These are phyloP conservation scores for Capronia americana DNA, from an alignment of 2,329 filamentous ascomycete genomes.

Conservation along the genomic window DNA sequence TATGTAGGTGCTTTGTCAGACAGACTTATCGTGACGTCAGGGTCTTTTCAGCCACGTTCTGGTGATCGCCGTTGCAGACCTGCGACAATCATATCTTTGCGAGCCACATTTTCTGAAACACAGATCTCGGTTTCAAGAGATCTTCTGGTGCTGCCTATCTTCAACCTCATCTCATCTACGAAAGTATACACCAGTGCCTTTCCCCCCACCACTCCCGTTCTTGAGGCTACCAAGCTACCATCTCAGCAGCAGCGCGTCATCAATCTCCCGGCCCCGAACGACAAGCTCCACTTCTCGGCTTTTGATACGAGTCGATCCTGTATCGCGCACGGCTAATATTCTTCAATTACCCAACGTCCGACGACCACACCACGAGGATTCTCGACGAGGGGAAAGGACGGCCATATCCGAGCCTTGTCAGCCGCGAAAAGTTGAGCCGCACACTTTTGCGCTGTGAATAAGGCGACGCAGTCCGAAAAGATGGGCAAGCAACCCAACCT, in stretches of 20 bases:
- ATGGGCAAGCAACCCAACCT: conserved; percentile 64
- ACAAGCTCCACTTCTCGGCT: conserved; percentile 10
- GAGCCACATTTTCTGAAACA: neutral
- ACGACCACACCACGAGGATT: neutral
- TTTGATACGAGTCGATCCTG: neutral
- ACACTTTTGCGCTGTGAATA: neutral
- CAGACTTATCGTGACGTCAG: neutral
- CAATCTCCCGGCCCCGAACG: conserved; percentile 17
- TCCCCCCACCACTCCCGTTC: neutral
- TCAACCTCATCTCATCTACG: neutral
- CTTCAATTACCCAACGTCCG: neutral
- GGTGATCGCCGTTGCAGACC: neutral
- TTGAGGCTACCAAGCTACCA: neutral
- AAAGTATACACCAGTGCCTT: too few species aligned
- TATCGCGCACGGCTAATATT: conserved; percentile 3
- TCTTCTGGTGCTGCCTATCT: neutral
- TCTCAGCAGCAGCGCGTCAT: conserved; percentile 16
- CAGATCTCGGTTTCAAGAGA: neutral
- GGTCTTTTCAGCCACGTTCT: neutral
- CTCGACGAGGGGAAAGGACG: conserved; percentile 2
- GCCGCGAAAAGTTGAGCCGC: neutral
- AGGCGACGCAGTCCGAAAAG: conserved; percentile 4
- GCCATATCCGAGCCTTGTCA: neutral
- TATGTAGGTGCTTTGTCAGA: neutral
- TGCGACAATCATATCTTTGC: neutral